Base-by-base conservation (phyloP, 768 basidiomycete genomes). In the Amanita inopinata region DNA sequence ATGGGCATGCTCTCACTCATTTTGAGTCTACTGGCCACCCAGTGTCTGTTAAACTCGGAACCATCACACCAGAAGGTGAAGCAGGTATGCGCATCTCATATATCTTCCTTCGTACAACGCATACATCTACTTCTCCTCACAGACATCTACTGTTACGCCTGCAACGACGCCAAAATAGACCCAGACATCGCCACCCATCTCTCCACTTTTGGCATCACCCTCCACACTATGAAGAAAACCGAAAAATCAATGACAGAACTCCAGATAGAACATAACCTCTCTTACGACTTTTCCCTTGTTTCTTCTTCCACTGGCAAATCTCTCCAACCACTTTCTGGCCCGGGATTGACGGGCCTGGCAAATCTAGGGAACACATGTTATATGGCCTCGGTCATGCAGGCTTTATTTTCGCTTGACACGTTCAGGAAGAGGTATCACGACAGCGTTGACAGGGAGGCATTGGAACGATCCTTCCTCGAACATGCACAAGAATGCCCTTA, bases 281-380 rank as follows among this genome's bases (percentile, higher is more conserved):
- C 76, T 34, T 98, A 89, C 57, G 93, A 98, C 56, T 97, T 98
- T 60, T 89, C 86, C 0, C 74, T 99, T 45, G 87, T n/a, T n/a
- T n/a, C 83, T 0, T 76, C 73, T 14, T 87, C 92, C 45, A 80
- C 88, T 40, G 94, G 93, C 1, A 80, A 83, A 22, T 85, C 90
- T 1, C 68, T 97, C 4, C 77, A 88, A 49, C 92, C 92, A 1
- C 65, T 97, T 8, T 92, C 84, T 56, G 96, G 96, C 0, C 76
- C 83, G 2, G 88, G 89, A 1, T 58, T 93, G 20, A 98, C 94
- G 0, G 96, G 96, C 1, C 65, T 98, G 0, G 66, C 78, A 17
- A 98, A 99, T 58, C 74, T 99, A 1, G 96, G 94, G 1, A 98
- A 98, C 61, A 91, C 92, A 57, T 99, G 94, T 60, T 99, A 99